Evolutionary conservation across 2,329 filamentous ascomycete species (phyloP).

Genomic region (Epicoccum sorghinum): DNA sequence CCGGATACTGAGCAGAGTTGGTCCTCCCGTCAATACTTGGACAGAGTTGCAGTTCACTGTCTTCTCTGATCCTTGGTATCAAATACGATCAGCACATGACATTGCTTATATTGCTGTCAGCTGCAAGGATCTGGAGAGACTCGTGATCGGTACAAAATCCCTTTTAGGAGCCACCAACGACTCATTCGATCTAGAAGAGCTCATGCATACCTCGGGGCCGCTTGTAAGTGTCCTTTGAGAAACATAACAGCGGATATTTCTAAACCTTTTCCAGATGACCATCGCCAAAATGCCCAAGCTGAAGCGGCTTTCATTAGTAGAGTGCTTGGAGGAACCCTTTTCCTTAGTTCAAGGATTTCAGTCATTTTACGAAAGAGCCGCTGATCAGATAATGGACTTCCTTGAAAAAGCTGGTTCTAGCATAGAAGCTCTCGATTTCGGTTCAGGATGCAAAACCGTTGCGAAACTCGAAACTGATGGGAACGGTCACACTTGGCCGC

Average conservation of each 20-base stretch:
- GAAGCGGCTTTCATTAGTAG: neutral
- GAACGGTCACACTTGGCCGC: neutral
- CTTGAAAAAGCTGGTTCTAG: neutral
- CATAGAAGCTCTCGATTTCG: neutral
- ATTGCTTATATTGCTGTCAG: neutral
- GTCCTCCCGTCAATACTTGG: neutral
- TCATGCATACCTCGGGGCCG: too few species aligned
- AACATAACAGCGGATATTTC: too few species aligned
- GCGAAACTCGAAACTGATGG: neutral
- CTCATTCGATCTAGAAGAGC: too few species aligned
- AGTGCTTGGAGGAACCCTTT: neutral
- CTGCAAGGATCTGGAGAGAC: neutral
- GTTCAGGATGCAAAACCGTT: too few species aligned
- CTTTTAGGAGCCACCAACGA: neutral
- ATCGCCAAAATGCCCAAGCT: too few species aligned
- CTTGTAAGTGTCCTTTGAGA: too few species aligned
- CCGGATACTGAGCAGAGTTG: neutral
- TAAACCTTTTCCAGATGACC: too few species aligned
- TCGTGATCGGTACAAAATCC: neutral
- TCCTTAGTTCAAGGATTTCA: neutral
- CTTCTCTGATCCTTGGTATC: too few species aligned
- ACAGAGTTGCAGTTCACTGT: neutral
- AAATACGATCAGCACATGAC: neutral
- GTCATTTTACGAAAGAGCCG: neutral
- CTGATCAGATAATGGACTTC: neutral